phyloP scores from a whole-genome alignment of 2,329 filamentous ascomycete genomes.

The Eutypa lata region DNA sequence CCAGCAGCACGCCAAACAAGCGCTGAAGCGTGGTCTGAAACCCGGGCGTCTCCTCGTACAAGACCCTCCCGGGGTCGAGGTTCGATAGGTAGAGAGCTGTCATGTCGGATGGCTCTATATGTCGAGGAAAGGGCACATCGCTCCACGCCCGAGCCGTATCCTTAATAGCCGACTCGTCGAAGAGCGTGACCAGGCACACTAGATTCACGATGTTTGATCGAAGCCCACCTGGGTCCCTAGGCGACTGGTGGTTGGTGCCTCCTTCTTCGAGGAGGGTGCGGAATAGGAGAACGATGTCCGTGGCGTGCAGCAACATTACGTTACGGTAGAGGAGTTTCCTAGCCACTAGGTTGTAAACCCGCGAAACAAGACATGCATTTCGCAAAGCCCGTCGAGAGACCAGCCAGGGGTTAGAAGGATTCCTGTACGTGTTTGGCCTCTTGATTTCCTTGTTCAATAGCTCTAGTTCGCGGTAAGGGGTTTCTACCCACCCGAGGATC shows the following conservation, averaged over 20 bases:
- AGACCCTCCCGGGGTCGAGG: background rate
- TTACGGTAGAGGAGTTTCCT: background rate
- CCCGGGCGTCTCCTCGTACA: background rate
- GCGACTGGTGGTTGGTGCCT: background rate
- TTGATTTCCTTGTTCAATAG: background rate
- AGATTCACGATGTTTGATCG: background rate
- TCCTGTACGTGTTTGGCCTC: background rate
- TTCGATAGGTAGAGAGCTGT: background rate
- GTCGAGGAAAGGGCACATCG: background rate
- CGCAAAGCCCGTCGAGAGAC: background rate
- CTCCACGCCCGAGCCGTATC: background rate
- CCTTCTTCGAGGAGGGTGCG: conserved; percentile 1
- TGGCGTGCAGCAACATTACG: background rate
- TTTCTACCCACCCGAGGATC: background rate
- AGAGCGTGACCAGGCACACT: background rate
- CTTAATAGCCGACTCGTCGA: background rate
- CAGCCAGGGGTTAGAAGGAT: background rate
- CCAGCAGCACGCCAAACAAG: background rate
- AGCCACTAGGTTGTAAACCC: background rate
- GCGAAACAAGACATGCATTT: background rate
- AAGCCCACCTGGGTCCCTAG: background rate
- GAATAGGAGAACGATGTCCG: background rate
- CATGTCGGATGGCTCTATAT: background rate
- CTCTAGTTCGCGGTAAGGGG: background rate
- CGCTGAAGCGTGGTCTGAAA: background rate